Evolutionary conservation across 1,139 yeast species (phyloP), one percentile per base, ranked within the genome.

Genomic region (Debaryomyces udenii): DNA sequence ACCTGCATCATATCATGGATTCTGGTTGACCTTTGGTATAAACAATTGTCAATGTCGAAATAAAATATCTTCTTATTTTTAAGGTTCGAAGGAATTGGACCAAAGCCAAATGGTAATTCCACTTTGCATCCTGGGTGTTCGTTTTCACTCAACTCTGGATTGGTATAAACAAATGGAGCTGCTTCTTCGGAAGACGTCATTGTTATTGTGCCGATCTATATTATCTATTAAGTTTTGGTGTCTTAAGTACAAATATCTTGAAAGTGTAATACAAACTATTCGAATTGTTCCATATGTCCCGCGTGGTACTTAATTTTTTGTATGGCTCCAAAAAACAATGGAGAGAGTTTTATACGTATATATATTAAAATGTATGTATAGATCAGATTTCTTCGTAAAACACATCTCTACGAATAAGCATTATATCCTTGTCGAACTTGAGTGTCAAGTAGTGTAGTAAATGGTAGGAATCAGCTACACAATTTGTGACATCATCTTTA

Each of bases 41-140:
- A 74, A 55, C 96, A 88, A 62, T 93, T 93, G 64, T 93, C 98
- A 40, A 91, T 88, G 60, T 91, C 99, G 55, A 91, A 93, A 62
- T 81, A 89, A 64, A 91, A 86, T 33, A 88, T 84, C 44, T 60
- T 62, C 40, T 65, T 65, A 52, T 67, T 67, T 15, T 45, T 30
- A 13, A 51, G 31, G 16, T 60, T 55, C 7, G 53, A 40, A 0
- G 78, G 76, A 4, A 72, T 47, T 1, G 82, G 80, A 1, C 80
- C 81, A 45, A 59, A 64, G 3, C 78, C 79, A 42, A 59, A 74
- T 6, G 68, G 73, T 38, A 79, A 60, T 3, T 52, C 44, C 1
- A 76, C 78, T 13, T 50, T 55, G 6, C 71, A 46, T 20, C 77
- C 74, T 2, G 68, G 65, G 31, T 47, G 52, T 4, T 47, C 43